Evolutionary conservation across 73 alveolate species (phyloP).

Genomic region (Diophrys appendiculata): DNA sequence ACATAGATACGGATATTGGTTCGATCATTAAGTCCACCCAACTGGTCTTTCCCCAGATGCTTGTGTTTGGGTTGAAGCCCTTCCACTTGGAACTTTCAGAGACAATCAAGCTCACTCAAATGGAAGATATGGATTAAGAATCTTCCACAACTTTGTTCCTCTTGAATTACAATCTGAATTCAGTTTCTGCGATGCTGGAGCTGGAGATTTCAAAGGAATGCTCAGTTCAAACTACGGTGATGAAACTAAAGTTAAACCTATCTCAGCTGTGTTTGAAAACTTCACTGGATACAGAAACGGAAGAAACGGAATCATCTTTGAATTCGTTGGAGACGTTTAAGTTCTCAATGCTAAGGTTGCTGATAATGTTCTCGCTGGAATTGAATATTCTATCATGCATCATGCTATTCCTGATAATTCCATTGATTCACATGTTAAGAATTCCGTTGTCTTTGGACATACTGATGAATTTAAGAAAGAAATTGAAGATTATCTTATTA

Average conservation of each 20-base stretch:
- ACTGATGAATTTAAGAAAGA: slow-evolving; percentile 14
- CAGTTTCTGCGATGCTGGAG: neutral
- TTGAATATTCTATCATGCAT: neutral
- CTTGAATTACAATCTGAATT: slow-evolving; percentile 20
- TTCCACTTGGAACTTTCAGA: neutral
- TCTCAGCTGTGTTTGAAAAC: slow-evolving; percentile 32
- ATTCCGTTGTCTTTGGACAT: slow-evolving; percentile 55
- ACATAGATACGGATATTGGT: slow-evolving; percentile 81
- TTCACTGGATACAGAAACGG: slow-evolving; percentile 52
- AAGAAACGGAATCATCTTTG: slow-evolving; percentile 60
- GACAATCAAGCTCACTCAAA: slow-evolving; percentile 10
- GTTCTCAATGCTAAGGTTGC: slow-evolving; percentile 46
- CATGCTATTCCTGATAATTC: neutral
- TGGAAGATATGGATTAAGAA: slow-evolving; percentile 79
- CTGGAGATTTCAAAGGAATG: neutral
- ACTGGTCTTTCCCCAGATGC: slow-evolving; percentile 74
- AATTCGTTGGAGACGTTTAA: slow-evolving; percentile 16
- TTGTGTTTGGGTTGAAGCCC: slow-evolving; percentile 45
- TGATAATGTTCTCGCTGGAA: slow-evolving; percentile 56
- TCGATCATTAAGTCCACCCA: slow-evolving; percentile 60
- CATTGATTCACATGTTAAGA: slow-evolving; percentile 6
- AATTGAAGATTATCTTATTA: too few species aligned
- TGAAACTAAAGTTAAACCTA: neutral
- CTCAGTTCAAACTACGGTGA: neutral
- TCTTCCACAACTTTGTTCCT: slow-evolving; percentile 53